These are phyloP conservation scores for Citrus maxima DNA, from an alignment of 345 rosid species.

Conservation along the genomic window DNA sequence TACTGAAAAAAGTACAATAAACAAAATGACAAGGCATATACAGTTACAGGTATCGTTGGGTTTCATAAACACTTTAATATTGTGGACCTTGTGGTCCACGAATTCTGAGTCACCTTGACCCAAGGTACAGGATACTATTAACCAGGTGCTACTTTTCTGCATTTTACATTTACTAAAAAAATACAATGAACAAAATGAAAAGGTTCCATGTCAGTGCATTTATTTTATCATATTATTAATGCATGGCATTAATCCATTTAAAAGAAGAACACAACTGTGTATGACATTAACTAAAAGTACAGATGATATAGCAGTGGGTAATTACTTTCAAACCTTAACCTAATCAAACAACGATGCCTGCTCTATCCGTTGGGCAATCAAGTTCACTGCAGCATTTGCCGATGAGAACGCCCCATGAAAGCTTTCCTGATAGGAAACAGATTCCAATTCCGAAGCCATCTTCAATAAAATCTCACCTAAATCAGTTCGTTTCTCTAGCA, in stretches of 20 bases:
- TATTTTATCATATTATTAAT: background rate
- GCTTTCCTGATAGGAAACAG: slow-evolving; percentile 77
- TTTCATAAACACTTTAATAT: background rate
- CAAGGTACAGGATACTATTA: background rate
- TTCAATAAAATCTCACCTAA: slow-evolving; percentile 72
- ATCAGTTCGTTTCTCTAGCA: slow-evolving; percentile 56
- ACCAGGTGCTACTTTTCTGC: background rate
- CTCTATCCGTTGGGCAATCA: slow-evolving; percentile 61
- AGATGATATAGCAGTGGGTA: background rate
- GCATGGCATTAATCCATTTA: background rate
- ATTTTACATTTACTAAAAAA: background rate
- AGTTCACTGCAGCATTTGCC: slow-evolving; percentile 68
- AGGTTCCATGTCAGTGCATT: background rate
- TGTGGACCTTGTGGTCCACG: background rate
- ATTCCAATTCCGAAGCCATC: slow-evolving; percentile 69
- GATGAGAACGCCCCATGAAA: slow-evolving; percentile 95
- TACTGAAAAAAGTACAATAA: background rate
- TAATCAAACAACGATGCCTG: slow-evolving; percentile 5
- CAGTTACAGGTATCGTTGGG: background rate
- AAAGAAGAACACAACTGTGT: background rate
- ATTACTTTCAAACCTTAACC: background rate
- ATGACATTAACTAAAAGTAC: background rate
- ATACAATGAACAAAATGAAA: background rate
- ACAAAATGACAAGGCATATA: background rate
- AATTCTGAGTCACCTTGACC: background rate